Percentiles rank a stretch among this genome's conserved stretches.
These are phyloP conservation scores for Avicennia marina DNA, from an alignment of 257 asterid species.

Conservation along the genomic window DNA sequence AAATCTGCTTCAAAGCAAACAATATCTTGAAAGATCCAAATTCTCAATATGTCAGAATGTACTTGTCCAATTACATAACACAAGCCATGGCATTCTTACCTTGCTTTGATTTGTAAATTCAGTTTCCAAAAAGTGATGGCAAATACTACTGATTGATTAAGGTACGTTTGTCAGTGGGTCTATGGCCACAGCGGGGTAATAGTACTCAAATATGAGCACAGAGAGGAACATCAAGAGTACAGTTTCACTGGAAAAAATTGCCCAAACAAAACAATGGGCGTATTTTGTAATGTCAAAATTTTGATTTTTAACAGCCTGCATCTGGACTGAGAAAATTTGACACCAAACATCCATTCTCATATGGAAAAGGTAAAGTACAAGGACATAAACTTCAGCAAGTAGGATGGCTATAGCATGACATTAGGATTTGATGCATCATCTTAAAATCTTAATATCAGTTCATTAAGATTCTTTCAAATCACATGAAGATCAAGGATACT, in stretches of 20 bases:
- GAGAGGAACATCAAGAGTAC: background rate
- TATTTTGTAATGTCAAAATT: background rate
- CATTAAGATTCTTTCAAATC: background rate
- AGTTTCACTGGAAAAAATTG: background rate
- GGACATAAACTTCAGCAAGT: background rate
- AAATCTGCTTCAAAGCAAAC: background rate
- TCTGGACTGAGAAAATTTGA: too few relatives aligned
- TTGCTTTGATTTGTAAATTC: background rate
- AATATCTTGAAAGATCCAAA: background rate
- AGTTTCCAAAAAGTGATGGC: background rate
- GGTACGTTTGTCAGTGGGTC: background rate
- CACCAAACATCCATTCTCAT: background rate
- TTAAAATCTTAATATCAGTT: background rate
- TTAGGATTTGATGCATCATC: constrained; percentile 2
- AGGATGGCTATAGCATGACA: background rate
- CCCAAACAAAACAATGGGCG: background rate
- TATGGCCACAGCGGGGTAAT: background rate
- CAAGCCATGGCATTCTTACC: too few relatives aligned
- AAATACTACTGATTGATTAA: background rate
- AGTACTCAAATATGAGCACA: background rate
- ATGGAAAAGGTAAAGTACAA: too few relatives aligned
- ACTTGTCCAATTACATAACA: too few relatives aligned
- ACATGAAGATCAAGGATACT: background rate
- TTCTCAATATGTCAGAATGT: background rate
- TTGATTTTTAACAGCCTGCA: background rate